Base-by-base conservation (phyloP, 352 stramenopile genomes). In the Aphanomyces cochlioides region DNA sequence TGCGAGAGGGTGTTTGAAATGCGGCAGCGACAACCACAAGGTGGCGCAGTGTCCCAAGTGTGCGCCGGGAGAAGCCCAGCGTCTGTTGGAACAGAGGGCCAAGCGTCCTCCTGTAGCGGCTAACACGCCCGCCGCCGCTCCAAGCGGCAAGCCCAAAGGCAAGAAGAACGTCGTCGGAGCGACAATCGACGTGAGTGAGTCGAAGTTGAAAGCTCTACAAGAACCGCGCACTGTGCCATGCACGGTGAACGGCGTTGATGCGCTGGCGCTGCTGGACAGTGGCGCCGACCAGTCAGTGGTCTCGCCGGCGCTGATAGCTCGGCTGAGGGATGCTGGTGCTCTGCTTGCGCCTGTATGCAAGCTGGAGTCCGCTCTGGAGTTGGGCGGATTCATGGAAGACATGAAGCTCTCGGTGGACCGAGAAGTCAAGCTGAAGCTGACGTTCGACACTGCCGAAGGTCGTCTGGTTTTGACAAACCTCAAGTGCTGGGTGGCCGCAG, bases 201-300 rank as follows among this genome's bases (percentile, higher is more conserved):
- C 19, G 63, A 34, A 58, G 45, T 38, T 15, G 36, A 2, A 21
- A 39, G n/a, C 41, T 38, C 21, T 12, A 60, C 0, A 69, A 50
- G 45, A n/a, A 15, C n/a, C 36, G 63, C 47, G 45, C 28, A 59
- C 39, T 17, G 40, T 69, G 45, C 17, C 10, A 13, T 28, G 40
- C n/a, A 10, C 10, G 7, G 45, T 69, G 1, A 69, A 58, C 3
- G 50, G 50, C 50, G 0, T 58, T 8, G n/a, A 58, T 12, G 50
- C 8, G 8, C 8, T 19, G 50, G n/a, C 50, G n/a, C n/a, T 38
- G 41, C 40, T 59, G 5, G 45, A 69, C 63, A 60, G 41, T 39
- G 63, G 63, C 7, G 48, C 40, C 5, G 45, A 60, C 10, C 36
- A 59, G 17, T 69, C 63, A 34, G 48, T 69, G 41, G 39, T 69